Conservation (phyloP, 2,329 filamentous ascomycete species). For the Lachnellula cervina region DNA sequence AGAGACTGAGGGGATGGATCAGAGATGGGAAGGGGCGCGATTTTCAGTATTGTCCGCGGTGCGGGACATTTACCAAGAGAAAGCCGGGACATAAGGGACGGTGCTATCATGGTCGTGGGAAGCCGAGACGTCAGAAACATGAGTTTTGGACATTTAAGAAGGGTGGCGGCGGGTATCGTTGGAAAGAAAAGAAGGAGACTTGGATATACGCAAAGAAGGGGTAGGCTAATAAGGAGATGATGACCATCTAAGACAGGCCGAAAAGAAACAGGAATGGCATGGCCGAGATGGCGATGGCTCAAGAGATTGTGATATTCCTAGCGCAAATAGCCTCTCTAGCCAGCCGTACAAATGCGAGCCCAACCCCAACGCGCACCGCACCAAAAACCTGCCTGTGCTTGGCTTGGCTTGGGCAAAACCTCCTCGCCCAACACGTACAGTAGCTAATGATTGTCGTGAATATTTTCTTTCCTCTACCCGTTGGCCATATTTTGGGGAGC, state of each 20-base stretch:
- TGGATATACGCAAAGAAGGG: not conserved
- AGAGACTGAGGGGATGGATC: not conserved
- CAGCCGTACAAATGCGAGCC: not conserved
- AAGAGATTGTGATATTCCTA: not conserved
- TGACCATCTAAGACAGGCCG: not conserved
- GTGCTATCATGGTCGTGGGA: not conserved
- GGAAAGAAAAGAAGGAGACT: not conserved
- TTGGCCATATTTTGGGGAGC: too few species aligned
- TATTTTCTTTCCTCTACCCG: too few species aligned
- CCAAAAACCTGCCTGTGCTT: too few species aligned
- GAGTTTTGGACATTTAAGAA: not conserved
- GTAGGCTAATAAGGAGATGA: not conserved
- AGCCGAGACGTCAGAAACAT: not conserved
- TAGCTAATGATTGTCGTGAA: too few species aligned
- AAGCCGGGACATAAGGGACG: not conserved
- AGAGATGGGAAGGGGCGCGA: not conserved
- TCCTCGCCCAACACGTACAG: not conserved
- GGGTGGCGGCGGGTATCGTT: not conserved
- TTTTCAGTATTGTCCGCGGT: not conserved
- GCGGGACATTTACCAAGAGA: not conserved
- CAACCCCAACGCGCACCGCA: not conserved
- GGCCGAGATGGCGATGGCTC: too few species aligned
- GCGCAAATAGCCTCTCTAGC: not conserved
- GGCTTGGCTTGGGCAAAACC: not conserved
- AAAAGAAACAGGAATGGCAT: not conserved